Percentiles rank a stretch among this genome's conserved stretches.
Conservation (phyloP, 73 alveolate genomes). For the Symbiodinium natans region DNA sequence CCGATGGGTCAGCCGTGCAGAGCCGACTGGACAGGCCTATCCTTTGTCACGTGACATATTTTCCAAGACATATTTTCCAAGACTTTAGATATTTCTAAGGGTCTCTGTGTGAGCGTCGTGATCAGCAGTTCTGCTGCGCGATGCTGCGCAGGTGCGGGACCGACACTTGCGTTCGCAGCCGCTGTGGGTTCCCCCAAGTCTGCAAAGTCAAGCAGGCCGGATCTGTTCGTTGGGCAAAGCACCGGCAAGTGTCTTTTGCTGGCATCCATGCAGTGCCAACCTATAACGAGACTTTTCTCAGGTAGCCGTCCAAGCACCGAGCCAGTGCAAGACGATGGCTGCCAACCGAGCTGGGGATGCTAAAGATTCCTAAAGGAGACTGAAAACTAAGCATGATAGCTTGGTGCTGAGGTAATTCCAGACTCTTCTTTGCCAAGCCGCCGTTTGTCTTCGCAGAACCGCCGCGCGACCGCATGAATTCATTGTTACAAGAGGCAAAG, state of each 20-base stretch:
- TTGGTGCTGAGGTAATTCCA: not conserved
- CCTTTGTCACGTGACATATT: not conserved
- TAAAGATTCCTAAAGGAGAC: too few relatives aligned
- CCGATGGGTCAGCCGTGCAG: constrained; percentile 77
- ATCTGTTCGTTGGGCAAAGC: too few relatives aligned
- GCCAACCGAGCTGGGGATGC: too few relatives aligned
- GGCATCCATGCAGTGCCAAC: too few relatives aligned
- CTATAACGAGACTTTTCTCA: not conserved
- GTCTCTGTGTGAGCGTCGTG: too few relatives aligned
- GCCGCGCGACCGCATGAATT: not conserved
- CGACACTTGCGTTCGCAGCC: not conserved
- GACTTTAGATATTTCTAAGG: too few relatives aligned
- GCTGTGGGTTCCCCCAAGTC: not conserved
- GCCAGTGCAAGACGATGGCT: not conserved
- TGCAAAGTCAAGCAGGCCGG: not conserved
- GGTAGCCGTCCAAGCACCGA: not conserved
- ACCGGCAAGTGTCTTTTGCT: not conserved
- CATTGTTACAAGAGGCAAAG: not conserved
- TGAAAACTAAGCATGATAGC: too few relatives aligned
- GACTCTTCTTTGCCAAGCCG: constrained; percentile 58
- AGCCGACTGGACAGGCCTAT: constrained; percentile 54
- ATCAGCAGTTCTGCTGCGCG: too few relatives aligned
- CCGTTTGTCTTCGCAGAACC: constrained; percentile 72
- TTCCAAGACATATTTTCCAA: not conserved
- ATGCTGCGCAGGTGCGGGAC: not conserved